phyloP scores from a whole-genome alignment of 768 basidiomycete genomes.

The Hydnum rufescens region DNA sequence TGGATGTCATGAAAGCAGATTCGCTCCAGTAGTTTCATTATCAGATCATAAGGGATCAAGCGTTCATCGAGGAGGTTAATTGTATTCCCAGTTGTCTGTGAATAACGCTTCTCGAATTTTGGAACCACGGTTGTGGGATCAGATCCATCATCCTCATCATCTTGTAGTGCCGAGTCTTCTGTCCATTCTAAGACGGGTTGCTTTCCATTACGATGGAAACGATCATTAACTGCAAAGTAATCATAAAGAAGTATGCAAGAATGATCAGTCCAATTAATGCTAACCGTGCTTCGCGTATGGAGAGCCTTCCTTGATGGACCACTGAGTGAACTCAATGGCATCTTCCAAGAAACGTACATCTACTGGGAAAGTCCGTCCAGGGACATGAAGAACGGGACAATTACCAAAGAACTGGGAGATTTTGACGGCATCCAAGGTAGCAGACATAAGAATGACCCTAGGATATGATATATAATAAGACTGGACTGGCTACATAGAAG shows the following conservation, averaged over 20 bases:
- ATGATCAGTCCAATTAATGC: slow-evolving; percentile 14
- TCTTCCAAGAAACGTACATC: slow-evolving; percentile 75
- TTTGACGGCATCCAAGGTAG: slow-evolving; percentile 83
- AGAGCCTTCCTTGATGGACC: slow-evolving; percentile 61
- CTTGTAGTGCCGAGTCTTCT: slow-evolving; percentile 42
- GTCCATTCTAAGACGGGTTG: slow-evolving; percentile 48
- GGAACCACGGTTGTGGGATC: slow-evolving; percentile 5
- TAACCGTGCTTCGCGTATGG: slow-evolving; percentile 57
- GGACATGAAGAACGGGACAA: slow-evolving; percentile 63
- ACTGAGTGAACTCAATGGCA: slow-evolving; percentile 61
- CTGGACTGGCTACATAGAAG: background rate
- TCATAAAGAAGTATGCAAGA: background rate
- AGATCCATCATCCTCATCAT: slow-evolving; percentile 42
- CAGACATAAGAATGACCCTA: slow-evolving; percentile 91
- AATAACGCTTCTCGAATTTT: slow-evolving; percentile 65
- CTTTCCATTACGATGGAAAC: slow-evolving; percentile 39
- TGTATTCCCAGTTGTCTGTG: slow-evolving; percentile 47
- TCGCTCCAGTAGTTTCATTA: slow-evolving; percentile 60
- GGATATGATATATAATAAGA: background rate
- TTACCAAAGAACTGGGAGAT: slow-evolving; percentile 77
- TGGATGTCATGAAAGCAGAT: slow-evolving; percentile 50
- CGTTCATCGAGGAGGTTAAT: slow-evolving; percentile 77
- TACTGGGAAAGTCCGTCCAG: slow-evolving; percentile 90
- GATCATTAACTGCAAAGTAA: slow-evolving; percentile 31
- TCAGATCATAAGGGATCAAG: slow-evolving; percentile 78